Percentiles rank a stretch among this genome's conserved stretches.
Conservation (phyloP, 805 yeast species). For the Naumovozyma dairenensis region DNA sequence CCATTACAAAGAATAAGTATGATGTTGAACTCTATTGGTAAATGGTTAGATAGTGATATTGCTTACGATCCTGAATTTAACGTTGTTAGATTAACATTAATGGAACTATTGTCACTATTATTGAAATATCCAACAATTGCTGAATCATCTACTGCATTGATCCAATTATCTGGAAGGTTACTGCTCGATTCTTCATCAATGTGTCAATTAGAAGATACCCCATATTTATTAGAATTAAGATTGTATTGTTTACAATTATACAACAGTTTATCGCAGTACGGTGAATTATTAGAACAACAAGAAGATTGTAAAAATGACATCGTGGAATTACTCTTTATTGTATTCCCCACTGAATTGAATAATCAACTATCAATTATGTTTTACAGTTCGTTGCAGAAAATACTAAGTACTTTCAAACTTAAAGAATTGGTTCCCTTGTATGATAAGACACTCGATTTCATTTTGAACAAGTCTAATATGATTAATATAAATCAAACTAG, state of each 20-base stretch:
- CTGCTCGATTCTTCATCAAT: conserved; percentile 26
- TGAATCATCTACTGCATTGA: conserved; percentile 31
- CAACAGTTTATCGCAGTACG: conserved; percentile 4
- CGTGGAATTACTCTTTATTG: conserved; percentile 34
- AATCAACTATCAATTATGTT: conserved; percentile 30
- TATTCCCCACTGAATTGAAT: conserved; percentile 13
- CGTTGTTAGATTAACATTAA: conserved; percentile 40
- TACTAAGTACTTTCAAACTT: conserved; percentile 25
- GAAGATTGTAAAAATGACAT: conserved; percentile 25
- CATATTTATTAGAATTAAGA: conserved; percentile 33
- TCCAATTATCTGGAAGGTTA: conserved; percentile 38
- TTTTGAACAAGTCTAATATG: conserved; percentile 12
- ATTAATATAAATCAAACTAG: conserved; percentile 34
- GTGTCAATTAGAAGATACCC: conserved; percentile 30
- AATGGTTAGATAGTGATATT: conserved; percentile 54
- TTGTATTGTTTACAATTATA: conserved; percentile 39
- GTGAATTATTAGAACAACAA: neutral
- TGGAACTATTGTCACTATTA: conserved; percentile 33
- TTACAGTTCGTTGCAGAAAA: conserved; percentile 30
- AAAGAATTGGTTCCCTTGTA: conserved; percentile 28
- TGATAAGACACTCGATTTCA: conserved; percentile 29
- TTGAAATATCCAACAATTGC: conserved; percentile 28
- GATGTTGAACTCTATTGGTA: conserved; percentile 43
- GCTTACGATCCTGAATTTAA: conserved; percentile 50
- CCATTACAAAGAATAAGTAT: conserved; percentile 57